These are phyloP conservation scores for Backusella parvicylindrica DNA, from an alignment of 192 early-diverging fungal genomes.

Conservation along the genomic window DNA sequence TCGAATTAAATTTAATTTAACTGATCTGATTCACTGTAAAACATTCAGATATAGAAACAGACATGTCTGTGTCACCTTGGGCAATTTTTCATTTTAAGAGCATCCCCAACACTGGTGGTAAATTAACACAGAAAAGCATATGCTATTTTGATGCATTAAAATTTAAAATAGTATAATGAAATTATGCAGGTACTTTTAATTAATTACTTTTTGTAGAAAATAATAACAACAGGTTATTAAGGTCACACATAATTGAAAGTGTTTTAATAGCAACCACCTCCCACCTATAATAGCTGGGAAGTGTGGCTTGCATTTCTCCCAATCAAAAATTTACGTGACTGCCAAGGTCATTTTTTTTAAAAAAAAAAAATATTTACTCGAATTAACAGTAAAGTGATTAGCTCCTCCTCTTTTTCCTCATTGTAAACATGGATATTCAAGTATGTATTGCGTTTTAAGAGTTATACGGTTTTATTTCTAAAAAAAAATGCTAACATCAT, in stretches of 20 bases:
- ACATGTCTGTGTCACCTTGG: not conserved
- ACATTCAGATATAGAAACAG: not conserved
- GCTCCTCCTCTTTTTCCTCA: slow-evolving; percentile 2
- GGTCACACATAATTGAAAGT: not conserved
- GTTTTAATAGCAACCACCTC: not conserved
- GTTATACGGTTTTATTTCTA: not conserved
- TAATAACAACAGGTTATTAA: not conserved
- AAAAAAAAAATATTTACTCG: slow-evolving; percentile 2
- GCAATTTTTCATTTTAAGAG: too few species aligned
- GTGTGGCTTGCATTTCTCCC: not conserved
- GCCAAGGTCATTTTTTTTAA: not conserved
- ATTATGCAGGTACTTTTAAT: not conserved
- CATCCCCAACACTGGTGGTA: too few species aligned
- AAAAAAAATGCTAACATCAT: not conserved
- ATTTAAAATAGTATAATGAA: not conserved
- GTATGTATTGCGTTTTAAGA: not conserved
- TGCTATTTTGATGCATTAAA: not conserved
- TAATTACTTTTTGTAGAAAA: not conserved
- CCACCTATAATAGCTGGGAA: not conserved
- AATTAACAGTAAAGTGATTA: not conserved
- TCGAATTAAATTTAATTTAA: not conserved
- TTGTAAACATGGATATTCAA: slow-evolving; percentile 4
- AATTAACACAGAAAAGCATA: not conserved
- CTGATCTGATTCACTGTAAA: not conserved
- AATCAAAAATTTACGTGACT: slow-evolving; percentile 2